Base-by-base conservation (phyloP, 352 stramenopile species). In the Blastocystis sp. region DNA sequence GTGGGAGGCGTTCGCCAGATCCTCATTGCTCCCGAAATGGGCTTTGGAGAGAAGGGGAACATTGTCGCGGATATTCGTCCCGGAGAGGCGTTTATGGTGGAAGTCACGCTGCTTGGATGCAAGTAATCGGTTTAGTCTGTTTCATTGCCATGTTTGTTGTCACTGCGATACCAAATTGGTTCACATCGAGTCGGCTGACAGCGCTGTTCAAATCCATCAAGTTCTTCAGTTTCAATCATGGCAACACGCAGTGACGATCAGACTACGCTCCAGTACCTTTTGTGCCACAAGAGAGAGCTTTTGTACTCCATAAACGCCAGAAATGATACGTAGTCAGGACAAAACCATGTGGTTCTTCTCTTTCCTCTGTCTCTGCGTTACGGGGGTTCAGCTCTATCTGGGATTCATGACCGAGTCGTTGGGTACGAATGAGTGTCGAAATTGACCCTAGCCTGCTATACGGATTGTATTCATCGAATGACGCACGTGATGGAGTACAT, bases 11-110 rank as follows among this genome's bases (percentile, higher is more conserved):
- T 82, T 13, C n/a, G 74, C 13, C 45, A 82, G 37, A 69, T 82
- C 37, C 24, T 82, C 19, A 35, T 82, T 2, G 74, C 74, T 66
- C 74, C 74, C 12, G 50, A 66, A 66, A 82, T 82, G 74, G 74
- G 74, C 51, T 82, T 82, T 41, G 74, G 59, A 1, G 59, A 82
- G 51, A 82, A 82, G 51, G 74, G 74, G 45, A 82, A 82, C n/a
- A 82, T 82, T 39, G 51, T 82, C 19, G 65, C 45, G 35, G 74
- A 82, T 82, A 82, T 82, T 45, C 74, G 74, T 29, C 74, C 74
- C 16, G 74, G 74, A 26, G 74, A 82, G 41, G 33, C 33, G 31
- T 69, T 82, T 39, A 82, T 31, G 29, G 51, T 82, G 51, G 74
- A 82, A 26, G 74, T 82, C 2, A 41, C 2, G n/a, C 41, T 82